A percentile compares a stretch with the other conserved stretches of the same genome.
Evolutionary conservation across 2,329 filamentous ascomycete genomes (phyloP).

Genomic region (Colletotrichum sp.): DNA sequence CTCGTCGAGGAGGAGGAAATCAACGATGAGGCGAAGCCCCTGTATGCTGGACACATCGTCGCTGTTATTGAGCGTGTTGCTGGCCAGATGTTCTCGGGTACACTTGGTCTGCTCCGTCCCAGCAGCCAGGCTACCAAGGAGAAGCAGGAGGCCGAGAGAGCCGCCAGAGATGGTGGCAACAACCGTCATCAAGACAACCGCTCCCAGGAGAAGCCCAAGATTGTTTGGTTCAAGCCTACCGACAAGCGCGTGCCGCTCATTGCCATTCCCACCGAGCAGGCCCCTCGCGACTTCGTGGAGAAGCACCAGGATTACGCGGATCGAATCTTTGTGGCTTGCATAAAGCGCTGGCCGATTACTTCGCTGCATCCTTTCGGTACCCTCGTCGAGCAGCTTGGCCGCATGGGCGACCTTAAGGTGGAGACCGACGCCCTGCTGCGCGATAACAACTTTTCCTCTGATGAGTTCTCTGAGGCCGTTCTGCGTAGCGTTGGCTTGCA

Average conservation of each 20-base stretch:
- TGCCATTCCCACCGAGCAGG: conserved; percentile 97
- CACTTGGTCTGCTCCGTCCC: conserved; percentile 88
- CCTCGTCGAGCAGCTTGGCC: conserved; percentile 93
- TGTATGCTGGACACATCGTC: conserved; percentile 96
- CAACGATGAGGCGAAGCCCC: conserved; percentile 95
- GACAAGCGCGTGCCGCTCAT: conserved; percentile 98
- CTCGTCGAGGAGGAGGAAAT: conserved; percentile 99
- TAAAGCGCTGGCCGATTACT: conserved; percentile 99
- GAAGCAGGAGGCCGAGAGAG: conserved; percentile 97
- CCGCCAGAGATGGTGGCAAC: conserved; percentile 81
- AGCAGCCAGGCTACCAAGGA: conserved; percentile 99
- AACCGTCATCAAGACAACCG: conserved; percentile 78
- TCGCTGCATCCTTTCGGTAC: conserved; percentile 99
- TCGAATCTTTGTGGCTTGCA: conserved; percentile 97
- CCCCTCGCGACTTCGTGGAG: conserved; percentile 96
- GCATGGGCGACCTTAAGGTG: conserved; percentile 96
- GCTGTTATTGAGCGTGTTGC: conserved; percentile 96
- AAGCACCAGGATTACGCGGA: conserved; percentile 98
- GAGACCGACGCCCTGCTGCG: conserved; percentile 96
- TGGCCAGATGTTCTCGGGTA: conserved; percentile 99
- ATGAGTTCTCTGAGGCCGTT: conserved; percentile 97
- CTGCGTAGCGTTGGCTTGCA: conserved; percentile 90
- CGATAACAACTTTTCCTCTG: conserved; percentile 98
- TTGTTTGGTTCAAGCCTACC: conserved; percentile 99
- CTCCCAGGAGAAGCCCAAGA: conserved; percentile 96